Percentiles rank a stretch among this genome's conserved stretches.
These are phyloP conservation scores for Larix sibirica DNA, from an alignment of 83 land plant species.

Conservation along the genomic window DNA sequence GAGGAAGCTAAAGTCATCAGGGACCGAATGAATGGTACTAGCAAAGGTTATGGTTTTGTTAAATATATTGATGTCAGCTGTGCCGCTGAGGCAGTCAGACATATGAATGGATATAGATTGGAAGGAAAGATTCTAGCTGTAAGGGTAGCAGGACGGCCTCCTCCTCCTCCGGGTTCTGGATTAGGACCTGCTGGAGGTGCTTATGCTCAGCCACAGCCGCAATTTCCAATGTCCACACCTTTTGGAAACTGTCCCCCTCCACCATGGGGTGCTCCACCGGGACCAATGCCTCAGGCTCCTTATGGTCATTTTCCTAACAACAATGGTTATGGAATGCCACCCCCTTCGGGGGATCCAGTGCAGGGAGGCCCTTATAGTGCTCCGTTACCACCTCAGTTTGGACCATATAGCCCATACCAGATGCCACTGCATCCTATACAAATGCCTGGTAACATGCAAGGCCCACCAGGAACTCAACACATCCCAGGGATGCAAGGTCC, in stretches of 20 bases:
- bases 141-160: constrained; percentile 89
- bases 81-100: constrained; percentile 72
- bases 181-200: constrained; percentile 58
- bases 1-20: constrained; percentile 83
- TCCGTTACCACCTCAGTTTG: constrained; percentile 48
- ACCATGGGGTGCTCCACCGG: neutral
- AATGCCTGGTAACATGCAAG: constrained; percentile 4
- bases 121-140: constrained; percentile 86
- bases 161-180: constrained; percentile 71
- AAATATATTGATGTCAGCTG: constrained; percentile 66
- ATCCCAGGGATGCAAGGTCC: neutral
- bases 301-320: constrained; percentile 41
- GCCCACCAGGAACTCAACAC: neutral
- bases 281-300: constrained; percentile 25
- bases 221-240: constrained; percentile 38
- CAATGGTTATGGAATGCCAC: constrained; percentile 31
- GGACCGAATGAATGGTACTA: constrained; percentile 70
- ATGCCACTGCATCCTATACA: neutral
- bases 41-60: constrained; percentile 95
- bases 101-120: constrained; percentile 79
- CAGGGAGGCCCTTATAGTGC: constrained; percentile 56
- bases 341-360: constrained; percentile 19
- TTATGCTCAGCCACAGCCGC: constrained; percentile 50
- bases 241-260: constrained; percentile 30
- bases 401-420: constrained; percentile 20